Evolutionary conservation across 345 rosid species (phyloP).

Genomic region (Noccaea caerulescens): DNA sequence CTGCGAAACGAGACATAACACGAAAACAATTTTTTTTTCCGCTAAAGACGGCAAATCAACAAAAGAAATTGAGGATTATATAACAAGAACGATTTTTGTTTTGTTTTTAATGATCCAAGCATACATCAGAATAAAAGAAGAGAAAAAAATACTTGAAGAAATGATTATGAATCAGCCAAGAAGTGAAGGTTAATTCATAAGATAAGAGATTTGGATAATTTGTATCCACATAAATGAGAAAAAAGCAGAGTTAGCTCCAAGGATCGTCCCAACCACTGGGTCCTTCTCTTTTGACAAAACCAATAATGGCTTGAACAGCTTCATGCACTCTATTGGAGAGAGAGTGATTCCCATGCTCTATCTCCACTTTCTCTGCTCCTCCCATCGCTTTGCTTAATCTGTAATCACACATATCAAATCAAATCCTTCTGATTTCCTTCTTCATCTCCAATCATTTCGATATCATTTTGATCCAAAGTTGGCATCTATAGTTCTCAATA

Average conservation of each 20-base stretch:
- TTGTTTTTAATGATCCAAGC: neutral
- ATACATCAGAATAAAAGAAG: conserved; percentile 5
- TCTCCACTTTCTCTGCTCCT: conserved; percentile 90
- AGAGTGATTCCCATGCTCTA: conserved; percentile 91
- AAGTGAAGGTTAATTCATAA: conserved; percentile 15
- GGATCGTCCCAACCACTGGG: conserved; percentile 99
- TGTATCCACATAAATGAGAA: neutral
- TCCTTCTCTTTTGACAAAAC: conserved; percentile 79
- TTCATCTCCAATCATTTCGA: conserved; percentile 29
- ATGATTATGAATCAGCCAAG: conserved; percentile 18
- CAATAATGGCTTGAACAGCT: conserved; percentile 74
- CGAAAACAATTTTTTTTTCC: neutral
- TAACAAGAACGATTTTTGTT: neutral
- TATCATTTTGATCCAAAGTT: conserved; percentile 12
- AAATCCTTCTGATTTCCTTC: neutral
- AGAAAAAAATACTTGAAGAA: neutral
- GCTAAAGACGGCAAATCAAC: neutral
- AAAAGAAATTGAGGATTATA: conserved; percentile 26
- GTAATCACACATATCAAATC: conserved; percentile 29
- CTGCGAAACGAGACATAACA: neutral
- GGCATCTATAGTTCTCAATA: neutral
- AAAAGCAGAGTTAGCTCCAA: conserved; percentile 59
- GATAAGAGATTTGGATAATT: conserved; percentile 5
- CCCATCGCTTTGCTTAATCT: conserved; percentile 94
- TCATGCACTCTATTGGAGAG: conserved; percentile 81